Percentiles rank a stretch among this genome's conserved stretches.
These are phyloP conservation scores for Candida endomychidarum DNA, from an alignment of 805 yeast genomes.

Conservation along the genomic window DNA sequence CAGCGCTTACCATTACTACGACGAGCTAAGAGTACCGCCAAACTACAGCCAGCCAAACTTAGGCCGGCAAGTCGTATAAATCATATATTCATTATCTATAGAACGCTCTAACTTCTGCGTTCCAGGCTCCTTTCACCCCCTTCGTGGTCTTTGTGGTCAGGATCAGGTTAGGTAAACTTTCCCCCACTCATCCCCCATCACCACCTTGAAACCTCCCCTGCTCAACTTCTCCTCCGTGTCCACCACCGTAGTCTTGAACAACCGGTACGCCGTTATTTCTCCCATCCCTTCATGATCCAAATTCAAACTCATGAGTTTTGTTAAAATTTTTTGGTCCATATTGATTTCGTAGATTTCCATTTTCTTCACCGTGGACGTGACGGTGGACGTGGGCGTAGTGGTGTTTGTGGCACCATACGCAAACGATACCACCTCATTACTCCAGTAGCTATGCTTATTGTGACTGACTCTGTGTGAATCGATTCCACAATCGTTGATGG, in stretches of 20 bases:
- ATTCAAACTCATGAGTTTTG: conserved; percentile 8
- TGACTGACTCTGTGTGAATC: conserved; percentile 21
- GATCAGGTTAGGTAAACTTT: conserved; percentile 34
- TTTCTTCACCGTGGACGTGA: too few relatives aligned
- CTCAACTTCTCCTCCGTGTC: conserved; percentile 36
- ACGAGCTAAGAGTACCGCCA: too few relatives aligned
- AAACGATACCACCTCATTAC: conserved; percentile 33
- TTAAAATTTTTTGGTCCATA: conserved; percentile 16
- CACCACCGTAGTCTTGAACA: conserved; percentile 27
- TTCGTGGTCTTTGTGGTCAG: too few relatives aligned
- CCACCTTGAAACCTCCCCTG: conserved; percentile 40
- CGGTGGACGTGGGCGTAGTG: too few relatives aligned
- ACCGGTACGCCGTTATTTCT: conserved; percentile 28
- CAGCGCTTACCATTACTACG: too few relatives aligned
- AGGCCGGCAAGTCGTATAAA: too few relatives aligned
- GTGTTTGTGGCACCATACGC: too few relatives aligned
- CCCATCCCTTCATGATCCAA: conserved; percentile 12
- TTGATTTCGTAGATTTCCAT: conserved; percentile 26
- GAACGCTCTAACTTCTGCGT: too few relatives aligned
- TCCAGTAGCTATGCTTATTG: conserved; percentile 37
- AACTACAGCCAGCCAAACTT: too few relatives aligned
- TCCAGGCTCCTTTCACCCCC: too few relatives aligned
- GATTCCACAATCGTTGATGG: conserved; percentile 27
- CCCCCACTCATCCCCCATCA: conserved; percentile 57
- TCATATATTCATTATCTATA: too few relatives aligned